These are phyloP conservation scores for Gonium pectorale DNA, from an alignment of 139 green algal species.

Conservation along the genomic window DNA sequence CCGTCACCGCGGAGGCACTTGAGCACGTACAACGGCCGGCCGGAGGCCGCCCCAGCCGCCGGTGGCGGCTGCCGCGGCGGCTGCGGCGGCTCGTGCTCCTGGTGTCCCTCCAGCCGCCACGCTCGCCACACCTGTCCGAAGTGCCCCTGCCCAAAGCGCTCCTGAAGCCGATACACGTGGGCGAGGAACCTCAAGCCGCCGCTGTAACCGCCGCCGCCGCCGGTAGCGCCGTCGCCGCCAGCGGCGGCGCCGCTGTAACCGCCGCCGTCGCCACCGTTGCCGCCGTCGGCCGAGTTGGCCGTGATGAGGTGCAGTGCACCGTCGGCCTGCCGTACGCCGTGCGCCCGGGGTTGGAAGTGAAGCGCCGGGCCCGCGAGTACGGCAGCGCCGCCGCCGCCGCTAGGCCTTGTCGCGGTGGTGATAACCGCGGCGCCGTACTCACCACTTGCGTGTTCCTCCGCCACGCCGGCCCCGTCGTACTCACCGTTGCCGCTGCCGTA, in stretches of 20 bases:
- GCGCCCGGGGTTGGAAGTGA: slow-evolving; percentile 1
- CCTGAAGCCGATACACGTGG: slow-evolving; percentile 48
- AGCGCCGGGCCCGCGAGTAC: background rate
- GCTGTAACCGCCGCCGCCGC: slow-evolving; percentile 41
- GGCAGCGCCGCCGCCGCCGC: background rate
- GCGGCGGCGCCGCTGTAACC: background rate
- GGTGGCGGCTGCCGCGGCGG: slow-evolving; percentile 21
- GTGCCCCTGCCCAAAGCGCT: slow-evolving; percentile 64
- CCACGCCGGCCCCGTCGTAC: too few relatives aligned
- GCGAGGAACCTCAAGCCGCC: background rate
- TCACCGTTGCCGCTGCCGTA: too few relatives aligned
- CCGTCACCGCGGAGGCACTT: slow-evolving; percentile 69
- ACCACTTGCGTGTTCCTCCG: too few relatives aligned
- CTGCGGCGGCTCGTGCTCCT: background rate
- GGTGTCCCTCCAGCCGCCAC: slow-evolving; percentile 13
- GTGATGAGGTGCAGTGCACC: slow-evolving; percentile 8
- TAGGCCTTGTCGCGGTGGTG: too few relatives aligned
- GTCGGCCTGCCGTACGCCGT: background rate
- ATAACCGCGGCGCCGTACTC: too few relatives aligned
- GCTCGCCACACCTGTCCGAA: slow-evolving; percentile 83
- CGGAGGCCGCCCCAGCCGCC: background rate
- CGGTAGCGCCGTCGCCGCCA: slow-evolving; percentile 15
- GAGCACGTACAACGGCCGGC: slow-evolving; percentile 62
- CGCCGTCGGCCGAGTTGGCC: background rate
- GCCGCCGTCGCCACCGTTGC: background rate